Evolutionary conservation across 139 green algal species (phyloP), one percentile per base, ranked within the genome.

Genomic region (Coelastrella sp.): DNA sequence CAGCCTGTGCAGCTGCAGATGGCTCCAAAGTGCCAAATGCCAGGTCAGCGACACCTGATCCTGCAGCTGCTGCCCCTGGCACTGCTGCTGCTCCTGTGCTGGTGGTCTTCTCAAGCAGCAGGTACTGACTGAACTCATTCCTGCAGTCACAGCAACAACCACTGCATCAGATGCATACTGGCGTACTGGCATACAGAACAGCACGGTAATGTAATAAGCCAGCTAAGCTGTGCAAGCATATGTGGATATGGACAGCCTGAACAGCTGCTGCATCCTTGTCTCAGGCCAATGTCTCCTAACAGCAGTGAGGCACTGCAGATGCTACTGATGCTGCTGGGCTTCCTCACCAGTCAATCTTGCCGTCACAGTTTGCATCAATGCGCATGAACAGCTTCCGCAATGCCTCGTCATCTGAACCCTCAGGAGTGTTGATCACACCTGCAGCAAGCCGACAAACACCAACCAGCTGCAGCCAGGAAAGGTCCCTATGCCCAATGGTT

Each of bases 281-380:
- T 47, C 32, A 1, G 1, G 32, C 0, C 32, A 0, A 47, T 47
- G 32, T 47, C 32, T 47, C 0, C 32, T 0, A 47, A 47, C 32
- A 47, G 61, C 61, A 71, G 61, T 10, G 61, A 71, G 61, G 8
- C 11, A 10, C 8, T 77, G 16, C 14, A 10, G 17, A 77, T 22
- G 71, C 13, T 77, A 3, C 71, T 77, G 2, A 0, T 77, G 3
- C 71, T 77, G 71, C 71, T 77, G 71, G 17, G 17, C 57, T 61
- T n/a, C 5, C 80, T 59, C 81, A 87, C 84, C 84, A 89, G 20
- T 74, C 71, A 5, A 89, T n/a, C 17, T 19, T 73, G 22, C 54
- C 84, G 73, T 89, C 84, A 77, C 84, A 89, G 84, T 89, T 89
- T 16, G 71, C 71, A 22, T 89, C 84, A 59, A 89, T 89, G 10